Evolutionary conservation across 2,329 filamentous ascomycete species (phyloP), one percentile per base, ranked within the genome.

Genomic region (Fulvia fulva): DNA sequence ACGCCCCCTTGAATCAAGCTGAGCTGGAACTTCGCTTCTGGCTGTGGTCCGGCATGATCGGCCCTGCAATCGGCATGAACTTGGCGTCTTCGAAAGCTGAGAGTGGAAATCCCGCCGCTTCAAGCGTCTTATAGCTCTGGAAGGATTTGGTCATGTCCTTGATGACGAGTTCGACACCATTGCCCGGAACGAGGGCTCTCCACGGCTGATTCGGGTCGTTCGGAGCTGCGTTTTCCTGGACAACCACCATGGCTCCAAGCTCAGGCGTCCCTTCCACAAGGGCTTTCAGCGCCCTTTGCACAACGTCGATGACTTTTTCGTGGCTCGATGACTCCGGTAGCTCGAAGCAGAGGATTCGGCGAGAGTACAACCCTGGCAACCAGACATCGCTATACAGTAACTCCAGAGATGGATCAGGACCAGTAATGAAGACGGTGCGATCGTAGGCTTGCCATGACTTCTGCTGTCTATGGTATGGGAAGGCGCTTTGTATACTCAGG

Each of bases 211-310:
- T 46, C 2, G 56, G 19, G 25, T 61, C 53, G 49, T 66, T 53
- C 4, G 44, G 51, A 19, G 59, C 63, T 11, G 62, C 57, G 34
- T 62, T 59, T 7, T 49, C 57, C 5, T 62, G 11, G 12, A 63
- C 54, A 5, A 62, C 54, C 1, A 59, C 54, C 30, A 47, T 51
- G 1, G 56, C 54, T 5, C 62, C 62, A 9, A 66, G 59, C 53
- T 64, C 64, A n/a, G 62, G 62, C n/a, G 62, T 64, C 21, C 64
- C 64, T 19, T 59, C 44, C 12, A 66, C 62, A 2, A 66, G 56
- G 8, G 64, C 63, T 28, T 63, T 50, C 22, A 66, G 45, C 12
- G 30, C 62, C 26, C 60, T 46, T 22, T 61, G 32, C 9, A 64
- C 5, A 14, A 57, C 49, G 23, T 62, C 58, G 16, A 63, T 37